phyloP scores from a whole-genome alignment of 495 filamentous ascomycete genomes.

The Diplogelasinospora grovesii region DNA sequence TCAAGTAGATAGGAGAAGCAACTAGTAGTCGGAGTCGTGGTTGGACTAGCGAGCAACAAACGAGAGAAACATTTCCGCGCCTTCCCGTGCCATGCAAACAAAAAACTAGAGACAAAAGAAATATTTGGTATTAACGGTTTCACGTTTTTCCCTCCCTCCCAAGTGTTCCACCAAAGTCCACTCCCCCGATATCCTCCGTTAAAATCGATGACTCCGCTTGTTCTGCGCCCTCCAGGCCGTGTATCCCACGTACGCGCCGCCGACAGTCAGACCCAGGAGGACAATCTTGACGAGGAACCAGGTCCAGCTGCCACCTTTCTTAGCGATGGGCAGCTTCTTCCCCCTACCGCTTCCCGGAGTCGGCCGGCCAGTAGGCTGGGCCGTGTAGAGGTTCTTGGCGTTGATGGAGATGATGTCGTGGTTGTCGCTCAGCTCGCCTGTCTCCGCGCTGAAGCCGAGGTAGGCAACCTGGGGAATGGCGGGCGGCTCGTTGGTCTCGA shows the following conservation, averaged over 20 bases:
- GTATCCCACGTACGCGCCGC: slow-evolving; percentile 74
- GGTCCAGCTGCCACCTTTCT: slow-evolving; percentile 64
- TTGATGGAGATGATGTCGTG: slow-evolving; percentile 91
- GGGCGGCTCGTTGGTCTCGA: slow-evolving; percentile 64
- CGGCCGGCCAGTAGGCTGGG: slow-evolving; percentile 39
- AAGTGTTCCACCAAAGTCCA: too few species aligned
- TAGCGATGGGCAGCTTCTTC: slow-evolving; percentile 21
- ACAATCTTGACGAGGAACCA: slow-evolving; percentile 90
- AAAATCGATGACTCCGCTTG: slow-evolving; percentile 75
- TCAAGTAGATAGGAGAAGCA: too few species aligned
- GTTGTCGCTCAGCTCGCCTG: slow-evolving; percentile 93
- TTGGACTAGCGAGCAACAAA: too few species aligned
- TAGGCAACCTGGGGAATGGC: slow-evolving; percentile 87
- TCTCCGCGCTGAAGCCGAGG: slow-evolving; percentile 92
- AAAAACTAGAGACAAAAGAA: not conserved
- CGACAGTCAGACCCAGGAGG: slow-evolving; percentile 62
- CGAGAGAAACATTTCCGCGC: slow-evolving; percentile 1
- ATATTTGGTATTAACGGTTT: slow-evolving; percentile 12
- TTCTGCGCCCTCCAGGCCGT: slow-evolving; percentile 69
- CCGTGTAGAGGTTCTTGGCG: slow-evolving; percentile 80
- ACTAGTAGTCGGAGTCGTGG: too few species aligned
- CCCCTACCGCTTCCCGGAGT: slow-evolving; percentile 36
- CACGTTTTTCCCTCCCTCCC: slow-evolving; percentile 2
- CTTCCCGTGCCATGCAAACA: slow-evolving; percentile 13
- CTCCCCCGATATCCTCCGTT: slow-evolving; percentile 14